Evolutionary conservation across 129 eudicot species (phyloP), one percentile per base, ranked within the genome.

Genomic region (Ambrosia trifida): DNA sequence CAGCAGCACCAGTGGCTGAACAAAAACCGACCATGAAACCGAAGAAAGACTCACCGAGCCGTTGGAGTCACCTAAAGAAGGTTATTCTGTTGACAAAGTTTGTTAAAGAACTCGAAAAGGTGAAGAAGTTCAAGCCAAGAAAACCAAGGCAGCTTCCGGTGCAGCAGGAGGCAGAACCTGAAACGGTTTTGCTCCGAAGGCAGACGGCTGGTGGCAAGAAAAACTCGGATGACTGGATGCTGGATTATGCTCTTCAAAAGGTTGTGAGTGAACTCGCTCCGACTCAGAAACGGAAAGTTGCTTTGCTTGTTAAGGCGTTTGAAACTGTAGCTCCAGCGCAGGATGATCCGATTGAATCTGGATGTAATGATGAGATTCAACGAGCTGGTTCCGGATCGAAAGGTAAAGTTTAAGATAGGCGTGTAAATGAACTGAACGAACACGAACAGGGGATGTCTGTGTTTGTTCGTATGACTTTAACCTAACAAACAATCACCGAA

Each of bases 31-130:
- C 54, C 36, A 58, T 18, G 19, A 47, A 68, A 76, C n/a, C 61
- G 7, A 61, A 19, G 14, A 77, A 77, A 77, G 41, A 7, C 69
- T 14, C 76, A 40, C 90, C 89, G 9, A 89, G 77, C 57, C 79
- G 91, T 44, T 87, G 89, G 91, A 90, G 91, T 69, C 79, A 88
- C 79, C 76, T 95, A 12, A 88, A 80, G 68, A 90, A 86, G 77
- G 79, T 90, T 76, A 73, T 95, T 54, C 84, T 88, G 47, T 78
- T 88, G 16, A 87, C 68, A 38, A 81, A 76, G 68, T 95, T 95
- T 72, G 76, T 86, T 76, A 85, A 79, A 45, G 97, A 82, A 72
- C 77, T 95, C 71, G 97, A 95, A 72, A 95, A 85, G 35, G 85
- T 95, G 52, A 87, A 81, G 77, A 88, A 80, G 50, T 80, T 85